Base-by-base conservation (phyloP, 768 basidiomycete genomes). In the Suillus weaverae region DNA sequence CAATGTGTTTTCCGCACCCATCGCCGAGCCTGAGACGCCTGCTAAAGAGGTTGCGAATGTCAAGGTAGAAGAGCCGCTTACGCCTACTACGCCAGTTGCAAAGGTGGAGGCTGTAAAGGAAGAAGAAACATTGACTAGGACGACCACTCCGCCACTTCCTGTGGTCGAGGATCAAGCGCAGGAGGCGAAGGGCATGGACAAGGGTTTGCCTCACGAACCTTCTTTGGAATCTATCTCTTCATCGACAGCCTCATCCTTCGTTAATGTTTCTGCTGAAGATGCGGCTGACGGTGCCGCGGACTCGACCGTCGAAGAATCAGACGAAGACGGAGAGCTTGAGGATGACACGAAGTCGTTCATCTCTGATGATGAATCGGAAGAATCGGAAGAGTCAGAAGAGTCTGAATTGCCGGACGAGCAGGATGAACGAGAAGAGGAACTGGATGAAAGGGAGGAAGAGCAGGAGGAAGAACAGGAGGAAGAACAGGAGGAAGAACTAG, bases 201-300 rank as follows among this genome's bases (percentile, higher is more conserved):
- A 61, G 8, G 50, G 51, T n/a, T 30, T 26, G 11, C 33, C 53
- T 35, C 68, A 64, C 30, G 66, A 69, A 38, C 62, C 66, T 39
- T 75, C 73, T 1, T 62, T 68, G 53, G 74, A 70, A 32, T 80
- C 74, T 39, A 73, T 83, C 53, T 83, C 78, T n/a, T 85, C 83
- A 9, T 69, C 72, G 9, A 68, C 70, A 35, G 71, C 75, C 36
- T 84, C 84, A 55, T 86, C 85, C 6, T 86, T 82, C 66, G 81
- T 84, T 9, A 81, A 85, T 46, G 77, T 84, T 43, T 70, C 73
- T 30, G 69, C 63, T 8, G 73, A 71, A 30, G 74, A 75, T 26
- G 69, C 46, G 30, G 70, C 70, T 8, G 70, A 76, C 16, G 70
- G 38, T 46, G 67, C 18, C n/a, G 78, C 73, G 9, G 77, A 76